Base-by-base conservation (phyloP, 345 rosid genomes). In the Sisymbrium altissimum region DNA sequence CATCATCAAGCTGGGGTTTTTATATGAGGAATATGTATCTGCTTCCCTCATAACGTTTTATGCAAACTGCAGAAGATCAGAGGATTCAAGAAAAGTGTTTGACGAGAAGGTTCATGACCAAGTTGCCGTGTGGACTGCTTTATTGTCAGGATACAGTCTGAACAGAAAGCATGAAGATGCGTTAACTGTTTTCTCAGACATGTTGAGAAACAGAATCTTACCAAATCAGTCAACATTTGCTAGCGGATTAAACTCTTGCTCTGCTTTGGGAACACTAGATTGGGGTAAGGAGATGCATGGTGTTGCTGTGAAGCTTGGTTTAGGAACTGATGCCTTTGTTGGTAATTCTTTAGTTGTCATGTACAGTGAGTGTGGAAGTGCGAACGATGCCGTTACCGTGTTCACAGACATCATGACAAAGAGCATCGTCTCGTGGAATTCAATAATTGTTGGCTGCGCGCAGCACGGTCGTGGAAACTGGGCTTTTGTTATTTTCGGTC, bases 191-290 rank as follows among this genome's bases (percentile, higher is more conserved):
- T 88, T 88, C 68, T 58, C 81, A 1, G 83, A 64, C 72, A 92
- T 92, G 94, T 69, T 84, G 15, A 84, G 66, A 79, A 43, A 61
- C 43, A 68, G 63, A 38, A 68, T 88, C 30, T 70, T 83, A 57
- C 96, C 98, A 3, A 85, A 88, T 74, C 94, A 89, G 39, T 88
- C 91, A 65, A 86, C 98, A 32, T 82, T 92, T 61, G 79, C 83
- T 15, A 87, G 89, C 38, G 86, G 81, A 63, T 76, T 89, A 80
- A 87, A 84, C 75, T 87, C 91, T 38, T 89, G 94, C 41, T 65
- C 86, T 66, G 82, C 81, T 60, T 73, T 88, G 66, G 91, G 89
- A 81, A 61, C 88, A 66, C 58, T 88, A n/a, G 89, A 88, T 71
- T 69, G 55, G 74, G 96, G 94, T 64, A 88, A 69, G 64, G 89